Evolutionary conservation across 2,329 filamentous ascomycete genomes (phyloP).

Genomic region (Colletotrichum echinochloae): DNA sequence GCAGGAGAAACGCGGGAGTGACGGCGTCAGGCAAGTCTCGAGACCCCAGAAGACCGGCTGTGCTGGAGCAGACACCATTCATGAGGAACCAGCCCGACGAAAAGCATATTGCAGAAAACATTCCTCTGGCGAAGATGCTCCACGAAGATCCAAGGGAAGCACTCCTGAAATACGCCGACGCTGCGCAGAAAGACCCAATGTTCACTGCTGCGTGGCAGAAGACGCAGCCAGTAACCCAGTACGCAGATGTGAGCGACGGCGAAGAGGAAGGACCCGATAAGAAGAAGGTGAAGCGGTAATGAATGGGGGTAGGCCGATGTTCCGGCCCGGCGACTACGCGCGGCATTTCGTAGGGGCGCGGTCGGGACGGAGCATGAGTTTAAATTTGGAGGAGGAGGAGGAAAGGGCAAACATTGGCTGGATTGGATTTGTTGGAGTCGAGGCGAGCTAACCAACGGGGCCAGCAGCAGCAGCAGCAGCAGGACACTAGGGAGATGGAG

Average conservation of each 20-base stretch:
- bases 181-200: constrained; percentile 90
- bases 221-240: constrained; percentile 93
- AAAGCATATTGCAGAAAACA: constrained; percentile 87
- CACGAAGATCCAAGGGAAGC: constrained; percentile 97
- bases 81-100: constrained; percentile 91
- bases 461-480: not conserved
- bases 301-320: not conserved
- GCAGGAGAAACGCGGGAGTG: constrained; percentile 72
- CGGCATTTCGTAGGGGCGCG: constrained; percentile 36
- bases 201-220: constrained; percentile 95
- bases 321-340: constrained; percentile 24
- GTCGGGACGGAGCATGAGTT: not conserved
- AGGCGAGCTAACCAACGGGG: constrained; percentile 9
- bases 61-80: constrained; percentile 88
- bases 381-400: not conserved
- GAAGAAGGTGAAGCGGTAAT: constrained; percentile 65
- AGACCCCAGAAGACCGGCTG: constrained; percentile 87
- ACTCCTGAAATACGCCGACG: constrained; percentile 92
- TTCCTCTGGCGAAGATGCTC: constrained; percentile 90
- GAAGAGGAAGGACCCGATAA: constrained; percentile 44
- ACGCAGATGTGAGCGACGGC: constrained; percentile 89
- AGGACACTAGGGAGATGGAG: not conserved
- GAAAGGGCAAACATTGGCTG: constrained; percentile 10
- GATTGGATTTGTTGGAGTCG: not conserved
- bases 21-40: constrained; percentile 80